Conservation (phyloP, 805 yeast species). For the Saccharomycopsis fodiens region DNA sequence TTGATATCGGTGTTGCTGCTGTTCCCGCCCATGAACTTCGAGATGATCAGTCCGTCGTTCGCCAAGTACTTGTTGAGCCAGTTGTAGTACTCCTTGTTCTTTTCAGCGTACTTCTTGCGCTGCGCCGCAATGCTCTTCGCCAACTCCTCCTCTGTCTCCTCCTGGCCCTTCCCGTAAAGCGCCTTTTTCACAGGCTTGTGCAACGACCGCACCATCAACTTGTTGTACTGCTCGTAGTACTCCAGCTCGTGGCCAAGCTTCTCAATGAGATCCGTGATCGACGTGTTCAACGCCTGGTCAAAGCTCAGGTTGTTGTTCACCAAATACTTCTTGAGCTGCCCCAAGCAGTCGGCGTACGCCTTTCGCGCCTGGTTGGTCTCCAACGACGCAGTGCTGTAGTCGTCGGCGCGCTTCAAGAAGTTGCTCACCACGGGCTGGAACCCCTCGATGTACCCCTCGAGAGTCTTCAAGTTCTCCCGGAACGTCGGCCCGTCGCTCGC, state of each 20-base stretch:
- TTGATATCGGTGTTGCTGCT: background rate
- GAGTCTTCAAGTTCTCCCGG: conserved; percentile 7
- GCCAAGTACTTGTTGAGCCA: conserved; percentile 17
- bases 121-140: conserved; percentile 3
- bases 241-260: conserved; percentile 4
- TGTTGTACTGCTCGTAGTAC: conserved; percentile 7
- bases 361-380: conserved; percentile 8
- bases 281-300: conserved; percentile 8
- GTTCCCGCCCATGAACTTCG: conserved; percentile 4
- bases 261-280: conserved; percentile 7
- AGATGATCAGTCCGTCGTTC: conserved; percentile 4
- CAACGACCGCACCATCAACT: conserved; percentile 1
- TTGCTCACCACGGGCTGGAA: conserved; percentile 12
- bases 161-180: background rate
- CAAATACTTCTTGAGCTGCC: conserved; percentile 13
- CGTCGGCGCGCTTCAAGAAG: conserved; percentile 13
- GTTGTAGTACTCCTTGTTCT: conserved; percentile 16
- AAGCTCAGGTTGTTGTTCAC: conserved; percentile 10
- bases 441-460: conserved; percentile 11
- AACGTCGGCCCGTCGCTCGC: conserved; percentile 15
- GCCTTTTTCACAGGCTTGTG: conserved; percentile 4
- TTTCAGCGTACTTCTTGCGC: conserved; percentile 12
- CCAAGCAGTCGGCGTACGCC: conserved; percentile 9
- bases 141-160: conserved; percentile 1
- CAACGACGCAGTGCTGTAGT: conserved; percentile 1